A percentile compares a stretch with the other conserved stretches of the same genome.
Conservation (phyloP, 495 filamentous ascomycete species). For the Delitschia confertaspora region DNA sequence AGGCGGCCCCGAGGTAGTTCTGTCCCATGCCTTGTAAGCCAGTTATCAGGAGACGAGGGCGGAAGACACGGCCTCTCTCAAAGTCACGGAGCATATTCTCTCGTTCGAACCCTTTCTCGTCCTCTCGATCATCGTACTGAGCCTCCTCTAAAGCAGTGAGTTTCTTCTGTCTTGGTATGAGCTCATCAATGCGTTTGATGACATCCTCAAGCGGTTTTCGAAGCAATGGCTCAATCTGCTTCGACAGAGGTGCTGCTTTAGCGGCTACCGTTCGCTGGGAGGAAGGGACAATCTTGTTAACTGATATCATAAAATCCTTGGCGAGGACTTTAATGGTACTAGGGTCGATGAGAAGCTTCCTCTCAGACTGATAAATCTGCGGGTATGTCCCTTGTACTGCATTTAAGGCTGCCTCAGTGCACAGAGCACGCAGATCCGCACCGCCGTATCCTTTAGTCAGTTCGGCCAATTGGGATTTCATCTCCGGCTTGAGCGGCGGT, state of each 20-base stretch:
- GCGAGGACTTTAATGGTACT: conserved; percentile 72
- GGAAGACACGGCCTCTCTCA: conserved; percentile 77
- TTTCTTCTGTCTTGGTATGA: conserved; percentile 74
- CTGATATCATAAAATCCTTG: conserved; percentile 91
- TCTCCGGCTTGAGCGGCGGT: conserved; percentile 56
- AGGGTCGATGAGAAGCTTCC: conserved; percentile 85
- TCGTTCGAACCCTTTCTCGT: conserved; percentile 66
- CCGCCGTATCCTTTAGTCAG: conserved; percentile 94
- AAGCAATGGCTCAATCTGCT: conserved; percentile 71
- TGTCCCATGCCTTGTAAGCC: conserved; percentile 87
- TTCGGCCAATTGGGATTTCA: conserved; percentile 77
- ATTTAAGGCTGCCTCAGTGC: conserved; percentile 97
- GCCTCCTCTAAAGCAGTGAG: conserved; percentile 88
- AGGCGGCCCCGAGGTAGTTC: conserved; percentile 76
- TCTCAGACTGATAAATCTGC: conserved; percentile 84
- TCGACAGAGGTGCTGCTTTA: conserved; percentile 66
- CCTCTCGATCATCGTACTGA: conserved; percentile 78
- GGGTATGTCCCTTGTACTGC: conserved; percentile 92
- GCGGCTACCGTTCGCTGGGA: conserved; percentile 82
- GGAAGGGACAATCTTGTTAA: conserved; percentile 92
- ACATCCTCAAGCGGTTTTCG: conserved; percentile 60
- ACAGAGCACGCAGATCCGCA: conserved; percentile 86
- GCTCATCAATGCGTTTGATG: conserved; percentile 55
- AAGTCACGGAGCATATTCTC: conserved; percentile 84
- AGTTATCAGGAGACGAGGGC: conserved; percentile 72